Base-by-base conservation (phyloP, 768 basidiomycete species). In the Galerina marginata region DNA sequence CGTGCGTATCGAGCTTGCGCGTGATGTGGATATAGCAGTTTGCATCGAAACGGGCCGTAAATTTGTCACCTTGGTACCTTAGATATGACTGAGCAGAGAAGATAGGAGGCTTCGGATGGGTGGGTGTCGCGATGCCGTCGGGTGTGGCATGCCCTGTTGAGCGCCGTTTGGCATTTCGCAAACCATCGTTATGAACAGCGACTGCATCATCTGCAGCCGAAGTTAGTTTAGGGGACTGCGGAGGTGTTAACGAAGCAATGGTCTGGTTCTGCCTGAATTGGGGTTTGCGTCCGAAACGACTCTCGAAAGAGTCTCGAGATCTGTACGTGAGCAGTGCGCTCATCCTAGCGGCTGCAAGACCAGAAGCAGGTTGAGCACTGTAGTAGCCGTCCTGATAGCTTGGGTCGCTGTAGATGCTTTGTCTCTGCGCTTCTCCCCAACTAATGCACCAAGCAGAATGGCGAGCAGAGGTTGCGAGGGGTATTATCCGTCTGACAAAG, bases 361-460 rank as follows among this genome's bases (percentile, higher is more conserved):
- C 96, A n/a, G 88, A 84, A 3, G 85, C 80, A 0, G 96, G 96
- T 51, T 93, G 93, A 0, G 73, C 65, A 9, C 65, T 69, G 72
- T 98, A 99, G 72, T 91, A 96, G 0, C 96, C 96, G 64, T 92
- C 89, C 46, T 85, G 76, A 72, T 96, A 99, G 12, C 77, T 78
- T 0, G 96, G 96, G 69, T 99, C 96, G 64, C 90, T 92, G 81
- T 96, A 99, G 69, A 99, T 97, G 72, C 91, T 91, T 72, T 98
- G 96, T 0, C 96, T 86, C 71, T 99, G 96, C 0, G 96, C 92
- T 73, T 99, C 96, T 11, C 95, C 96, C 96, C 96, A 99, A 70
- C 90, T 91, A 74, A 99, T 99, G 74, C 96, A 97, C 97, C 97
- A 99, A 0, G 96, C 96, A 2, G 93, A 95, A 76, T 98, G 96